These are phyloP conservation scores for Fusarium lateritium DNA, from an alignment of 2,329 filamentous ascomycete species.

Conservation along the genomic window DNA sequence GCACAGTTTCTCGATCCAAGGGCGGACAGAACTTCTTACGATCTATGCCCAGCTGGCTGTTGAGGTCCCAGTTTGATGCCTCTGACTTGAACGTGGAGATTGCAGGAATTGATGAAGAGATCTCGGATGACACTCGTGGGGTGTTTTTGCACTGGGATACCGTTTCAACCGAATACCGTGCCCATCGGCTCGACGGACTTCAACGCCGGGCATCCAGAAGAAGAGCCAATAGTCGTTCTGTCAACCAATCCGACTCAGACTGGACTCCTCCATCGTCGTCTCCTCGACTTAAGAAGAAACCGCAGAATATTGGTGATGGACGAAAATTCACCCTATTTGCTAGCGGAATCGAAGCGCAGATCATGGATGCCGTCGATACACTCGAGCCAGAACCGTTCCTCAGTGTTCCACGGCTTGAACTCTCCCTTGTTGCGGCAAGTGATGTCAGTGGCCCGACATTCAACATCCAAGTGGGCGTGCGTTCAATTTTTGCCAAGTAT, in stretches of 20 bases:
- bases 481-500: slow-evolving; percentile 86
- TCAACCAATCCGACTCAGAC: slow-evolving; percentile 78
- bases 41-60: slow-evolving; percentile 84
- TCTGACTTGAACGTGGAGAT: slow-evolving; percentile 92
- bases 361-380: slow-evolving; percentile 88
- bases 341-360: slow-evolving; percentile 88
- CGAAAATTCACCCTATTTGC: slow-evolving; percentile 85
- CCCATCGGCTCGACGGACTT: slow-evolving; percentile 79
- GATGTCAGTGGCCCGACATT: slow-evolving; percentile 91
- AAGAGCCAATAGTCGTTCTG: slow-evolving; percentile 80
- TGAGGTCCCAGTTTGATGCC: slow-evolving; percentile 87
- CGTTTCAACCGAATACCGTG: slow-evolving; percentile 90
- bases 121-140: slow-evolving; percentile 86
- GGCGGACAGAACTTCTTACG: slow-evolving; percentile 80
- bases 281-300: slow-evolving; percentile 65
- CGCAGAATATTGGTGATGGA: slow-evolving; percentile 77
- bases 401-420: slow-evolving; percentile 87
- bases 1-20: slow-evolving; percentile 62
- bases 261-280: slow-evolving; percentile 57
- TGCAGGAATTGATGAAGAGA: slow-evolving; percentile 86
- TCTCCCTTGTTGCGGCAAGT: slow-evolving; percentile 86
- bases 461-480: slow-evolving; percentile 86
- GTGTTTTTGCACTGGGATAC: slow-evolving; percentile 89
- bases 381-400: slow-evolving; percentile 90
- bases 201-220: slow-evolving; percentile 74